These are phyloP conservation scores for Coniferiporia weirii DNA, from an alignment of 1,284 basidiomycete genomes.

Conservation along the genomic window DNA sequence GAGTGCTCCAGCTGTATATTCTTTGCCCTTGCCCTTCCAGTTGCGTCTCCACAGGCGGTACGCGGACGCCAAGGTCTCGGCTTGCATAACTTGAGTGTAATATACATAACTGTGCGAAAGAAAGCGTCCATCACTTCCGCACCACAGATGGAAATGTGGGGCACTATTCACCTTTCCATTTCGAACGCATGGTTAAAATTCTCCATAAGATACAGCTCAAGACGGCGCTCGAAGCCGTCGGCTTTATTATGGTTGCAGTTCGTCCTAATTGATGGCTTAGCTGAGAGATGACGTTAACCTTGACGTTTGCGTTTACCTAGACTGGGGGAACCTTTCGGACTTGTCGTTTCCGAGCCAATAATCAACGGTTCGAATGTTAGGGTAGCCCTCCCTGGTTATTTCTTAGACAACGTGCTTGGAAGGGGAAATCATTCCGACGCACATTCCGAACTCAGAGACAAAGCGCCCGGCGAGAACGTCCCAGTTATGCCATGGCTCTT, in stretches of 20 bases:
- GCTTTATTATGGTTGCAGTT: slow-evolving; percentile 88
- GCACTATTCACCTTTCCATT: slow-evolving; percentile 59
- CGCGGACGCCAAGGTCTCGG: slow-evolving; percentile 69
- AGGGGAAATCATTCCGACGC: slow-evolving; percentile 25
- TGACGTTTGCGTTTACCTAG: slow-evolving; percentile 44
- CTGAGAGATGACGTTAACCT: slow-evolving; percentile 26
- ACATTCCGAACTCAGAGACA: slow-evolving; percentile 89
- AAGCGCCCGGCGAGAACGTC: slow-evolving; percentile 80
- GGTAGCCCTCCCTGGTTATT: slow-evolving; percentile 68
- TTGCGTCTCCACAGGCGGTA: slow-evolving; percentile 75
- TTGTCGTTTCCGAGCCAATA: slow-evolving; percentile 73
- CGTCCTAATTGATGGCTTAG: slow-evolving; percentile 37
- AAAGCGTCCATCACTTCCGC: slow-evolving; percentile 5
- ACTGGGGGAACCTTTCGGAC: slow-evolving; percentile 78
- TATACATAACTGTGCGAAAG: slow-evolving; percentile 55
- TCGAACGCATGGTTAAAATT: slow-evolving; percentile 88
- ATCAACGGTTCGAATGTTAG: slow-evolving; percentile 79
- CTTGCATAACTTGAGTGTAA: slow-evolving; percentile 82
- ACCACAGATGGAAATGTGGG: not conserved
- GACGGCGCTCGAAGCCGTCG: slow-evolving; percentile 76
- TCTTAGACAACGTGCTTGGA: not conserved
- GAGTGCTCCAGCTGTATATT: slow-evolving; percentile 71
- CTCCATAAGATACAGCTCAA: slow-evolving; percentile 84
- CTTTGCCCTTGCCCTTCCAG: slow-evolving; percentile 65
- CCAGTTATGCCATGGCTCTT: slow-evolving; percentile 90